phyloP scores from a whole-genome alignment of 495 filamentous ascomycete species.

The Aspergillus sclerotiicarbonarius region DNA sequence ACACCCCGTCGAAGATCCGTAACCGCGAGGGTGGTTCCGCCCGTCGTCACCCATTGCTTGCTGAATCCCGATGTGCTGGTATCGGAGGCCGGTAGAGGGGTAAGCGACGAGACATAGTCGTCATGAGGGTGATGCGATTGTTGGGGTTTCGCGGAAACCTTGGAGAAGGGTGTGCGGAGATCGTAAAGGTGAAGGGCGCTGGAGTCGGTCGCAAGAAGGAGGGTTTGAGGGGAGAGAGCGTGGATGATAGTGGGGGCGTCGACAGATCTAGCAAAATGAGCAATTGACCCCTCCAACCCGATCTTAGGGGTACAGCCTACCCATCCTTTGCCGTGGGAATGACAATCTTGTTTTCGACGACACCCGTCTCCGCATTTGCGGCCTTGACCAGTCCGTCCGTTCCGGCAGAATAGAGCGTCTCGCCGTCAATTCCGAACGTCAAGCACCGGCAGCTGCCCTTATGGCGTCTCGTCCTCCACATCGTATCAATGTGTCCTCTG shows the following conservation, averaged over 20 bases:
- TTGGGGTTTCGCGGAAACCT: slow-evolving; percentile 57
- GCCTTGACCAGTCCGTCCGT: slow-evolving; percentile 89
- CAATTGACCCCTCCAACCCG: slow-evolving; percentile 11
- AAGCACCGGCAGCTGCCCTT: slow-evolving; percentile 87
- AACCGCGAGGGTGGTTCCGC: slow-evolving; percentile 83
- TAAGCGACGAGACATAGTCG: slow-evolving; percentile 90
- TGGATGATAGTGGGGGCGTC: slow-evolving; percentile 79
- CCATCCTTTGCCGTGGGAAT: slow-evolving; percentile 44
- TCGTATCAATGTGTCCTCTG: slow-evolving; percentile 71
- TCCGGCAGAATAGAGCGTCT: slow-evolving; percentile 79
- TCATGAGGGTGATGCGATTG: slow-evolving; percentile 83
- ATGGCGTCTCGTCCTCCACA: slow-evolving; percentile 85
- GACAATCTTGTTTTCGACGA: slow-evolving; percentile 70
- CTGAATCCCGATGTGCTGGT: slow-evolving; percentile 79
- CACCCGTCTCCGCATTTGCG: slow-evolving; percentile 74
- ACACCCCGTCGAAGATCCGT: slow-evolving; percentile 84
- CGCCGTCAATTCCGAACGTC: slow-evolving; percentile 72
- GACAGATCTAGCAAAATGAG: slow-evolving; percentile 26
- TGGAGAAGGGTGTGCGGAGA: slow-evolving; percentile 64
- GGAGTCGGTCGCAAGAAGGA: slow-evolving; percentile 88
- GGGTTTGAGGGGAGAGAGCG: slow-evolving; percentile 77
- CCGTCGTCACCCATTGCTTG: slow-evolving; percentile 91
- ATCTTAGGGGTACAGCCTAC: slow-evolving; percentile 24
- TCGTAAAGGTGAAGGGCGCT: slow-evolving; percentile 89
- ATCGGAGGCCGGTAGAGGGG: slow-evolving; percentile 72